These are phyloP conservation scores for Dryadomyces quercus-mongolicae DNA, from an alignment of 2,329 filamentous ascomycete genomes.

Conservation along the genomic window DNA sequence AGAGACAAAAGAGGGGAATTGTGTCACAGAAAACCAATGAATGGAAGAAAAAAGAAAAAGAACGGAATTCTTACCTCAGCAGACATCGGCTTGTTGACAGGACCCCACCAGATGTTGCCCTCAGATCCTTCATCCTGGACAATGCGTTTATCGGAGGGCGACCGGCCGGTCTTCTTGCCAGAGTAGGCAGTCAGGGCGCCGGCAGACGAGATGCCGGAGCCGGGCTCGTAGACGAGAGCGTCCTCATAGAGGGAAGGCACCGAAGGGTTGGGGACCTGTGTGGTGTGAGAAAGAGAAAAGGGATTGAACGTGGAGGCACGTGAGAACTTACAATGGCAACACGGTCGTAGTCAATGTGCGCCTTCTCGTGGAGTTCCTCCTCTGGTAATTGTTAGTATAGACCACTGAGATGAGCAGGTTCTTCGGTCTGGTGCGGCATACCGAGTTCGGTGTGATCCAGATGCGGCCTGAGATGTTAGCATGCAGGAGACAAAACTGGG, in stretches of 20 bases:
- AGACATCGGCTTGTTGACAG: conserved; percentile 98
- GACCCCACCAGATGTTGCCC: conserved; percentile 96
- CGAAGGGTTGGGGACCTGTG: conserved; percentile 76
- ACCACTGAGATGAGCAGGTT: too few species aligned
- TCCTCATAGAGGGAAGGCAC: conserved; percentile 97
- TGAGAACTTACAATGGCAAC: conserved; percentile 74
- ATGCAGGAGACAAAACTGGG: conserved; percentile 5
- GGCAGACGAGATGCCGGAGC: conserved; percentile 90
- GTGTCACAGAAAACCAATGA: too few species aligned
- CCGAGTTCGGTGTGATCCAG: conserved; percentile 86
- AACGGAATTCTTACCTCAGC: conserved; percentile 88
- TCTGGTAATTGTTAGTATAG: conserved; percentile 29
- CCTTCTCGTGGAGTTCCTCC: conserved; percentile 92
- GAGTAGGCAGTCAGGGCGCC: conserved; percentile 96
- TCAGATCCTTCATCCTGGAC: conserved; percentile 85
- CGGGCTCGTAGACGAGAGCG: conserved; percentile 92
- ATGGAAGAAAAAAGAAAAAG: too few species aligned
- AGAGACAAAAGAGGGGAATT: too few species aligned
- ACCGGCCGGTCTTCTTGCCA: conserved; percentile 94
- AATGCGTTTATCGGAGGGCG: conserved; percentile 93
- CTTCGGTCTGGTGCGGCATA: too few species aligned
- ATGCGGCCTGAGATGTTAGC: conserved; percentile 43
- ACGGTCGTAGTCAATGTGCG: conserved; percentile 98
- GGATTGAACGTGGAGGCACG: background rate
- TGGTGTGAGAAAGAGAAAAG: conserved; percentile 9